Percentiles rank a stretch among this genome's conserved stretches.
phyloP scores from a whole-genome alignment of 2,329 filamentous ascomycete species.

The Aspergillus spinulosporus region DNA sequence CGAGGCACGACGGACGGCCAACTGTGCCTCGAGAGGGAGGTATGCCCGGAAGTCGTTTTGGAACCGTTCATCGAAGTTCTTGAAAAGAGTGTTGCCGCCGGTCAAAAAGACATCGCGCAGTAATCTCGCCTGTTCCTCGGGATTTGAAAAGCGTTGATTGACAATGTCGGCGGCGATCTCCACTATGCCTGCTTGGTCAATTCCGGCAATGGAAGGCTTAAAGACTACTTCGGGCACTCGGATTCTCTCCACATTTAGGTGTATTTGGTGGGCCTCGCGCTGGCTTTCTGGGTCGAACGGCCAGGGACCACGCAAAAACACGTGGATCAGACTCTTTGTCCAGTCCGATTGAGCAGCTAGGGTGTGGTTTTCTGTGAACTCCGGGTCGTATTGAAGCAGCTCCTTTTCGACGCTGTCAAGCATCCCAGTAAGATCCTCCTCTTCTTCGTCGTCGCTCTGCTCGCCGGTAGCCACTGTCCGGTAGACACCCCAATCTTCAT shows the following conservation, averaged over 20 bases:
- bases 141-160: conserved; percentile 69
- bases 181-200: conserved; percentile 90
- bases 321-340: conserved; percentile 87
- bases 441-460: conserved; percentile 81
- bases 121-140: conserved; percentile 64
- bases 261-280: conserved; percentile 79
- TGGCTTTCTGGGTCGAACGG: conserved; percentile 80
- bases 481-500: conserved; percentile 98
- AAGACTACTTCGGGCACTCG: conserved; percentile 91
- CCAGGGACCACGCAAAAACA: conserved; percentile 83
- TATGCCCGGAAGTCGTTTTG: conserved; percentile 69
- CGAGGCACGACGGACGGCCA: conserved; percentile 71
- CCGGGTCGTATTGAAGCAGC: conserved; percentile 79
- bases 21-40: conserved; percentile 65
- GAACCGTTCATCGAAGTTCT: conserved; percentile 81
- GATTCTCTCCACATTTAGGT: conserved; percentile 95
- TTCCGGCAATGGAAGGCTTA: conserved; percentile 86
- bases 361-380: conserved; percentile 89
- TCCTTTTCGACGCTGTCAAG: conserved; percentile 80
- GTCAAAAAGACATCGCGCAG: conserved; percentile 89
- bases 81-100: conserved; percentile 86
- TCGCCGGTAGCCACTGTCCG: conserved; percentile 82
- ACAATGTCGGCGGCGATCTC: conserved; percentile 91
- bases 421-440: conserved; percentile 76
- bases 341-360: conserved; percentile 91